A percentile compares a stretch with the other conserved stretches of the same genome.
Evolutionary conservation across 345 rosid genomes (phyloP).

Genomic region (Linum usitatissimum): DNA sequence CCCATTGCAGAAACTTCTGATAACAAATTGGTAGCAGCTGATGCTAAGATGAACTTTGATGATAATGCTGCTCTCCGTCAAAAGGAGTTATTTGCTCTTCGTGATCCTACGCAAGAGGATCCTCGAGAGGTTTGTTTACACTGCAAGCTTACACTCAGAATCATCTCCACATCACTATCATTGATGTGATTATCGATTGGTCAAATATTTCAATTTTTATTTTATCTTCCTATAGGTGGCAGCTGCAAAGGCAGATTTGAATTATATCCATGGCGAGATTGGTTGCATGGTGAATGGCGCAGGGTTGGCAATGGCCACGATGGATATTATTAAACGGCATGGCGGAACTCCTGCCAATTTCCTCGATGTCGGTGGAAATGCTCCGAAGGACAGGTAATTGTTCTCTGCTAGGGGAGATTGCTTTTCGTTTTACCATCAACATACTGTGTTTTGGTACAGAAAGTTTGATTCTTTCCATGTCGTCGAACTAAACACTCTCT

Average conservation of each 20-base stretch:
- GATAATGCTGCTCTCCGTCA: slow-evolving; percentile 96
- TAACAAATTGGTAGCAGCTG: slow-evolving; percentile 89
- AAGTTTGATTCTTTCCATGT: too few relatives aligned
- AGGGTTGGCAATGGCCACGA: slow-evolving; percentile 99
- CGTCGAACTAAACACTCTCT: too few relatives aligned
- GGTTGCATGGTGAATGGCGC: slow-evolving; percentile 99
- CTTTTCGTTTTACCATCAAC: neutral
- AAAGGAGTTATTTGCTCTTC: slow-evolving; percentile 61
- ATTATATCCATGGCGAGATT: slow-evolving; percentile 98
- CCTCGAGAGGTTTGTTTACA: slow-evolving; percentile 70
- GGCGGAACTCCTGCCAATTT: slow-evolving; percentile 99
- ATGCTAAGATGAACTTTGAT: slow-evolving; percentile 97
- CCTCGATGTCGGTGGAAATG: slow-evolving; percentile 97
- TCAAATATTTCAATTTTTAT: slow-evolving; percentile 2
- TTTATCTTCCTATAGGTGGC: slow-evolving; percentile 46
- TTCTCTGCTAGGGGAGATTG: neutral
- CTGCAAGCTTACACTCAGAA: neutral
- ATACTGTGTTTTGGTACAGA: neutral
- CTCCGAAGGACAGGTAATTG: slow-evolving; percentile 84
- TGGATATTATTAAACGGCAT: slow-evolving; percentile 95
- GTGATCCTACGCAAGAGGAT: slow-evolving; percentile 97
- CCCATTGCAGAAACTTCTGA: slow-evolving; percentile 92
- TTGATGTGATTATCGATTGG: slow-evolving; percentile 2
- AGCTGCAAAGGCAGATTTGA: slow-evolving; percentile 92
- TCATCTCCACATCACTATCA: neutral